Conservation (phyloP, 2,329 filamentous ascomycete genomes). For the Xylaria multiplex region DNA sequence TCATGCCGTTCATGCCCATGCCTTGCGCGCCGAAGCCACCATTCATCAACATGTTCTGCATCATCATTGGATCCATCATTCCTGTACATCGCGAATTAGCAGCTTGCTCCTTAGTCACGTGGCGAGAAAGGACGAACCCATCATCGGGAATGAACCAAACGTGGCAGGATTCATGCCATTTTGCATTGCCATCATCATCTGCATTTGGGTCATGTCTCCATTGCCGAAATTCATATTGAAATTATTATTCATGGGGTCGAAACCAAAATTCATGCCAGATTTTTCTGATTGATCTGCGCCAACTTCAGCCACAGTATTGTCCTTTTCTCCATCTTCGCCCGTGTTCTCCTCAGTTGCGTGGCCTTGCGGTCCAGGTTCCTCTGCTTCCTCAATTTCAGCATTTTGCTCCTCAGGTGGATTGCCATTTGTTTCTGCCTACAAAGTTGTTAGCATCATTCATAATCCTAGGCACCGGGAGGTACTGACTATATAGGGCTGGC, state of each 20-base stretch:
- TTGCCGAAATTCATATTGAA: constrained; percentile 72
- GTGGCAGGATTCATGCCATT: constrained; percentile 68
- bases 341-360: constrained; percentile 29
- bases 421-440: constrained; percentile 25
- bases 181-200: constrained; percentile 82
- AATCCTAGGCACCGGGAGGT: background rate
- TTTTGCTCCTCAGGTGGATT: constrained; percentile 32
- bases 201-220: constrained; percentile 79
- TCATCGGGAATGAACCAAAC: constrained; percentile 76
- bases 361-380: constrained; percentile 33
- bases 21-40: constrained; percentile 76
- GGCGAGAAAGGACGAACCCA: constrained; percentile 69
- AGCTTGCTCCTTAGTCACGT: constrained; percentile 27
- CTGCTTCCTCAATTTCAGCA: constrained; percentile 34
- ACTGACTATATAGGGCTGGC: constrained; percentile 28
- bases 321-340: constrained; percentile 44
- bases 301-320: constrained; percentile 45
- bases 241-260: constrained; percentile 56
- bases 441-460: constrained; percentile 23
- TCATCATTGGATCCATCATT: constrained; percentile 86
- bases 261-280: constrained; percentile 46
- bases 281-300: constrained; percentile 49
- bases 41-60: constrained; percentile 83
- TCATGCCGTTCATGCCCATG: constrained; percentile 80
- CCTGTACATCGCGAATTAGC: constrained; percentile 58